Evolutionary conservation across 495 filamentous ascomycete genomes (phyloP).

Genomic region (Talaromyces ruber): DNA sequence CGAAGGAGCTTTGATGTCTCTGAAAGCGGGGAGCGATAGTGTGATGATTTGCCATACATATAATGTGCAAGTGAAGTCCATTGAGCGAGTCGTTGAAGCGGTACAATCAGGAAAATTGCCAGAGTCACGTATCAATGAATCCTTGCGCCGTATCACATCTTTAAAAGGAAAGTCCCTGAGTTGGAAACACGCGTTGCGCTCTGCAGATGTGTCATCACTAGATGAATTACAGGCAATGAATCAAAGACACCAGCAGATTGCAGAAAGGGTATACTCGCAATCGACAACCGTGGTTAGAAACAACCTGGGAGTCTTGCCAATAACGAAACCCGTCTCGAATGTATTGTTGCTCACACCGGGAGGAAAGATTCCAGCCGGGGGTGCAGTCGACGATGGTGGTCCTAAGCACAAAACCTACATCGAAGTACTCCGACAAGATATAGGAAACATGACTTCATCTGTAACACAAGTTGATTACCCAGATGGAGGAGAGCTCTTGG

Average conservation of each 20-base stretch:
- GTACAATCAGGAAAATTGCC: conserved; percentile 27
- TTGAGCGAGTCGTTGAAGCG: conserved; percentile 30
- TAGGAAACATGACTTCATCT: conserved; percentile 15
- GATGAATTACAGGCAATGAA: conserved; percentile 16
- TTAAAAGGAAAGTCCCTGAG: conserved; percentile 28
- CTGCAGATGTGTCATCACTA: neutral
- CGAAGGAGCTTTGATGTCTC: conserved; percentile 34
- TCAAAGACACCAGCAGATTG: conserved; percentile 12
- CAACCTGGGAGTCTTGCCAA: conserved; percentile 19
- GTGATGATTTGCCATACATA: conserved; percentile 45
- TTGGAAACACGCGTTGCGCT: conserved; percentile 19
- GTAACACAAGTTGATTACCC: conserved; percentile 28
- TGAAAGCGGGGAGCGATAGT: conserved; percentile 41
- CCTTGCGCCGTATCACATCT: conserved; percentile 23
- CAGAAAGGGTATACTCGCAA: conserved; percentile 26
- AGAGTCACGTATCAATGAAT: conserved; percentile 22
- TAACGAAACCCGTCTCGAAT: conserved; percentile 18
- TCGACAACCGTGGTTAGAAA: conserved; percentile 37
- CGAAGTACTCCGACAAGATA: conserved; percentile 10
- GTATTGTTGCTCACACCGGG: conserved; percentile 37
- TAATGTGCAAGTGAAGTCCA: conserved; percentile 33
- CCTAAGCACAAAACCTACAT: conserved; percentile 18
- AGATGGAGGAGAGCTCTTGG: conserved; percentile 14
- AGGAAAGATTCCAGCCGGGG: conserved; percentile 27
- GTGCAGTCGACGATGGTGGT: conserved; percentile 39